phyloP scores from a whole-genome alignment of 2,329 filamentous ascomycete species.

The Colletotrichum sp. region DNA sequence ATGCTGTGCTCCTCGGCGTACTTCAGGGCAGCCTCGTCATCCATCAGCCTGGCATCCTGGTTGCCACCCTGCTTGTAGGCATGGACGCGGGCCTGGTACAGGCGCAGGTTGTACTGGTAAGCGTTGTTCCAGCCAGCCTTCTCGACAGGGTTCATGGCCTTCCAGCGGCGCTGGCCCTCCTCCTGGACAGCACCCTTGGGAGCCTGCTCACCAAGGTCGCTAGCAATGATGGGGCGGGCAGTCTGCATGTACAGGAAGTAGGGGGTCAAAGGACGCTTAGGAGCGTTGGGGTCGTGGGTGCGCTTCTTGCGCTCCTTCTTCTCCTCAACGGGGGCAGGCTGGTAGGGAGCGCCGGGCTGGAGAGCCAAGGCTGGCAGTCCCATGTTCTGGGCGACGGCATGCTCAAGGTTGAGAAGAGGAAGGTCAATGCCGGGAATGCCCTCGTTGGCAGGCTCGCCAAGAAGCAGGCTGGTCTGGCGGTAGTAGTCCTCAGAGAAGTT shows the following conservation, averaged over 20 bases:
- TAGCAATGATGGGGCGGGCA: constrained; percentile 81
- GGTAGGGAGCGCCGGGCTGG: neutral
- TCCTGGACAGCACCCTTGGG: constrained; percentile 87
- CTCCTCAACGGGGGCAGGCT: constrained; percentile 57
- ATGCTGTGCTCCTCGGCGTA: constrained; percentile 66
- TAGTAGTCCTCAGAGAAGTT: constrained; percentile 84
- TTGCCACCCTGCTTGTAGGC: constrained; percentile 69
- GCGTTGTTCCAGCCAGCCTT: constrained; percentile 73
- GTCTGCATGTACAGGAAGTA: constrained; percentile 96
- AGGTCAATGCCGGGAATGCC: constrained; percentile 42
- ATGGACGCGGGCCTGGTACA: constrained; percentile 70
- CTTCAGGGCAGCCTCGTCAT: constrained; percentile 62
- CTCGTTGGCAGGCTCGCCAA: constrained; percentile 66
- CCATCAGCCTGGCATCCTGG: constrained; percentile 63
- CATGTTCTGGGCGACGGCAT: constrained; percentile 52
- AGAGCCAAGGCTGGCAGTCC: constrained; percentile 33
- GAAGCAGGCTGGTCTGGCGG: constrained; percentile 84
- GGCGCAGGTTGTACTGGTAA: constrained; percentile 70
- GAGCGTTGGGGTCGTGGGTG: constrained; percentile 88
- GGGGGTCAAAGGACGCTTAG: constrained; percentile 90
- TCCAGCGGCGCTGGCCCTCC: constrained; percentile 87
- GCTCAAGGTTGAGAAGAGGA: constrained; percentile 57
- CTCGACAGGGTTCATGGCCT: constrained; percentile 74
- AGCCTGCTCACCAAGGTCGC: constrained; percentile 75
- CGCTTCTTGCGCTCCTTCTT: constrained; percentile 93